These are phyloP conservation scores for Ascochyta lentis DNA, from an alignment of 2,329 filamentous ascomycete species.

Conservation along the genomic window DNA sequence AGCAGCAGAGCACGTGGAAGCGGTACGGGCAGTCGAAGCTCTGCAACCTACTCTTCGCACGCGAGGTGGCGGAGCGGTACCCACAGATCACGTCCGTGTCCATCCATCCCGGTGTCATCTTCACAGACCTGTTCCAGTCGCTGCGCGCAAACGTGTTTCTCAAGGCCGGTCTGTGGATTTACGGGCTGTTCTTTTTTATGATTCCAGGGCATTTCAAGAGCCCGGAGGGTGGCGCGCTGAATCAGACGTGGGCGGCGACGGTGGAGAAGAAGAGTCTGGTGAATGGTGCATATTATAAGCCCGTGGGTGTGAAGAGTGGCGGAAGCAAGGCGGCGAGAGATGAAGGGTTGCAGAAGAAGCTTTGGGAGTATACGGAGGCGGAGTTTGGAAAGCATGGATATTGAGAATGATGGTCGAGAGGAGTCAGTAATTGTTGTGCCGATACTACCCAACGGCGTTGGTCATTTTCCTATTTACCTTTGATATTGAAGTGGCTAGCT, in stretches of 20 bases:
- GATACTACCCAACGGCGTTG: no score
- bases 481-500: no score
- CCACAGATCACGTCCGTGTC: conserved; percentile 54
- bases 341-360: conserved; percentile 42
- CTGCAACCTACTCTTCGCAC: conserved; percentile 57
- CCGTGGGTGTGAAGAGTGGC: conserved; percentile 34
- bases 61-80: conserved; percentile 52
- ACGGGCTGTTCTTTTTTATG: conserved; percentile 27
- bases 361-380: conserved; percentile 49
- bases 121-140: conserved; percentile 51
- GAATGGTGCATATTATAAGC: conserved; percentile 54
- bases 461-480: no score
- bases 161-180: conserved; percentile 35
- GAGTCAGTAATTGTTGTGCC: no score
- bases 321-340: conserved; percentile 39
- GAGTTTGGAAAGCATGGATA: conserved; percentile 45
- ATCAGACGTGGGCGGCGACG: conserved; percentile 53
- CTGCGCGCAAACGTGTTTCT: conserved; percentile 35
- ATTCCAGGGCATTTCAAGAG: conserved; percentile 41
- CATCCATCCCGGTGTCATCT: conserved; percentile 59
- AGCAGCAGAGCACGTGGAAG: conserved; percentile 35
- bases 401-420: conserved; percentile 7
- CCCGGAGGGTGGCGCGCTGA: conserved; percentile 47
- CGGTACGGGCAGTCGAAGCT: conserved; percentile 60
- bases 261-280: conserved; percentile 42